phyloP scores from a whole-genome alignment of 2,329 filamentous ascomycete species.

The Cytospora chrysosperma region DNA sequence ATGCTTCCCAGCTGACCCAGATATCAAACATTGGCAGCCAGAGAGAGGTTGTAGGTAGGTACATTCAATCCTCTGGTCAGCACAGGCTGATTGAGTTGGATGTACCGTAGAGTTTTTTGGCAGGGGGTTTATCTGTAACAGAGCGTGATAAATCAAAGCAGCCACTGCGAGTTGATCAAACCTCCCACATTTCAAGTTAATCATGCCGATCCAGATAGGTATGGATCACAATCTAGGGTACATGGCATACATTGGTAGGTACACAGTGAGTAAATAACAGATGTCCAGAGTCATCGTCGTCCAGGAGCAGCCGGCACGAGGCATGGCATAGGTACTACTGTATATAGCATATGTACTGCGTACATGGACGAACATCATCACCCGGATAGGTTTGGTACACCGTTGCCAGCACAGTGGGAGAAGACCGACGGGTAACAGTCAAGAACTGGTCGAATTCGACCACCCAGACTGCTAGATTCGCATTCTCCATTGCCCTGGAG shows the following conservation, averaged over 20 bases:
- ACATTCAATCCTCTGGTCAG: too few relatives aligned
- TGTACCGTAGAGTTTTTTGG: too few relatives aligned
- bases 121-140: background rate
- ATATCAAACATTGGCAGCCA: background rate
- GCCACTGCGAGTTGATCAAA: background rate
- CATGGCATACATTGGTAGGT: background rate
- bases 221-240: too few relatives aligned
- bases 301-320: too few relatives aligned
- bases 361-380: background rate
- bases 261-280: background rate
- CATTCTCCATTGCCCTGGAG: background rate
- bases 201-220: background rate
- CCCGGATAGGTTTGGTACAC: background rate
- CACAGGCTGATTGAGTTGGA: background rate
- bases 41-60: too few relatives aligned
- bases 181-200: background rate
- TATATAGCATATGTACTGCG: too few relatives aligned
- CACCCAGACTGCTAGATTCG: too few relatives aligned
- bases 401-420: conserved; percentile 19
- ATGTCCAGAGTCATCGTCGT: too few relatives aligned
- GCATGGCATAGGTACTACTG: too few relatives aligned
- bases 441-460: conserved; percentile 4
- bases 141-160: background rate
- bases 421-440: background rate
- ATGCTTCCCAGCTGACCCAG: conserved; percentile 2